These are phyloP conservation scores for Stephanocyclus meneghinianus DNA, from an alignment of 352 stramenopile genomes.

Conservation along the genomic window DNA sequence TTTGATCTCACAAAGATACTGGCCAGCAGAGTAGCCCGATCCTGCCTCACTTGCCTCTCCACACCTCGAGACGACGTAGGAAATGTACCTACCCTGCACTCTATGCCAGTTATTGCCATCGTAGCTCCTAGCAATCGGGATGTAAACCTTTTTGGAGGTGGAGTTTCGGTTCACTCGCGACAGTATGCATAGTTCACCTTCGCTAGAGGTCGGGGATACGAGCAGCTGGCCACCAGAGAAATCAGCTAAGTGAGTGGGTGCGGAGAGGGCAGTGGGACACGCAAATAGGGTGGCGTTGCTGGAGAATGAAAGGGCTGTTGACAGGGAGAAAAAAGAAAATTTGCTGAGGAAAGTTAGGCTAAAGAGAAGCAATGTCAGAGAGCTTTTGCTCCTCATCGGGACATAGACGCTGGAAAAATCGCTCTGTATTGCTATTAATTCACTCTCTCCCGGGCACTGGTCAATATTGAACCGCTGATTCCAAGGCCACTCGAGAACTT, in stretches of 20 bases:
- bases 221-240: slow-evolving; percentile 1
- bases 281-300: neutral
- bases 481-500: too few relatives aligned
- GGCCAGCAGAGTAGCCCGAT: slow-evolving; percentile 1
- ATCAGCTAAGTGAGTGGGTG: neutral
- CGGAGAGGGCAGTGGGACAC: neutral
- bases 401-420: too few relatives aligned
- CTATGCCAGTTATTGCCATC: slow-evolving; percentile 24
- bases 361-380: too few relatives aligned
- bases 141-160: slow-evolving; percentile 22
- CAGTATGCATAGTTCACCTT: slow-evolving; percentile 15
- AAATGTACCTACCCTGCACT: slow-evolving; percentile 12
- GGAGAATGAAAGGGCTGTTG: neutral
- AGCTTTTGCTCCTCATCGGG: too few relatives aligned
- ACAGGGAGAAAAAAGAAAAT: neutral
- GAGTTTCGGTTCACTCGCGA: slow-evolving; percentile 8
- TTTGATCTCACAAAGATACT: slow-evolving; percentile 20
- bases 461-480: neutral
- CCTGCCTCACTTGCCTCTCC: slow-evolving; percentile 9
- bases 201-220: neutral
- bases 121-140: slow-evolving; percentile 30
- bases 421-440: too few relatives aligned
- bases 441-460: too few relatives aligned
- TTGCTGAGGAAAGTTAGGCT: neutral
- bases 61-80: neutral